Base-by-base conservation (phyloP, 2,329 filamentous ascomycete genomes). In the Cytospora schulzeri region DNA sequence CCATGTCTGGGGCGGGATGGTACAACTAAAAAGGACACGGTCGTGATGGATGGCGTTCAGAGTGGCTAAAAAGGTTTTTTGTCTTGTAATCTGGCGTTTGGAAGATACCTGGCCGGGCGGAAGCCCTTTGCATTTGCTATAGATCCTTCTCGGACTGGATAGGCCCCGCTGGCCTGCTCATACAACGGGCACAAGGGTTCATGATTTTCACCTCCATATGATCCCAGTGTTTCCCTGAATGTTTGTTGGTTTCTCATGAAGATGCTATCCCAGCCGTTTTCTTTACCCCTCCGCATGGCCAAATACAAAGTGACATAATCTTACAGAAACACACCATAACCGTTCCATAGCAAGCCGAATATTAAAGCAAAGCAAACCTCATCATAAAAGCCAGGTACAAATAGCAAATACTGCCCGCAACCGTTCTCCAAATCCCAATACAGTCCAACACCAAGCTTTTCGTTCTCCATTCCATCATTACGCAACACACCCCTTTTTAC, bases 401-500 rank as follows among this genome's bases (percentile, higher is more conserved):
- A 35, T 55, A 55, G 35, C 35, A 57, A 38, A 38, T 29, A 11
- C 35, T 51, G 8, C 29, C 35, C 38, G 14, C 31, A 38, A n/a
- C 29, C n/a, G 45, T 1, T 48, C 19, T 28, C 29, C 22, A 9
- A 28, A 28, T n/a, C 15, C 4, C 14, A n/a, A 48, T 17, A 9
- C 38, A 29, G 28, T 4, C 31, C 41, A 19, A 31, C 24, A 28
- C 24, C 22, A 38, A 5, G 2, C 1, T 1, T 11, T 12, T 35
- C 3, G n/a, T 24, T 19, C 22, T 9, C 17, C n/a, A 48, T n/a
- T 17, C 41, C n/a, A 12, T 22, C 7, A 17, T 50, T 29, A 48
- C 45, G 45, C 7, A 19, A 58, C 48, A 48, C 53, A 35, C 35
- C 35, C 57, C 22, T 53, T 35, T 8, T 66, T 65, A 68, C 68